Base-by-base conservation (phyloP, 1,139 yeast genomes). In the Sugiyamaella japonica region DNA sequence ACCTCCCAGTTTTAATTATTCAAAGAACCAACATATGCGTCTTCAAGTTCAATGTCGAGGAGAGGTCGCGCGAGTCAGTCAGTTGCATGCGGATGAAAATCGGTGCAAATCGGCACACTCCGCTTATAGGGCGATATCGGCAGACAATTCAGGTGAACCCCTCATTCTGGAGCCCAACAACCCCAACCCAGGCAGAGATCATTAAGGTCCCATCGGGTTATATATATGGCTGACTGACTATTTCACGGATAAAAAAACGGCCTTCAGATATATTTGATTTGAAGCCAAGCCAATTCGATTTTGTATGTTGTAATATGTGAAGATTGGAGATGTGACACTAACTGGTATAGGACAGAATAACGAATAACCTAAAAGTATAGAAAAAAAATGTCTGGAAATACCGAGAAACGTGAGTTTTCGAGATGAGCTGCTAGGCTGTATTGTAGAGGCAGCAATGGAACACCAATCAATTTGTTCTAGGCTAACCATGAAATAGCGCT, bases 401-500 rank as follows among this genome's bases (percentile, higher is more conserved):
- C 48, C 54, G 61, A 59, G n/a, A 60, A 60, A 55, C 63, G 62
- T 60, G 52, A 44, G 63, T 53, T 15, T 5, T 7, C n/a, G 9
- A 3, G 17, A 10, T 16, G 53, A 42, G 12, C 23, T 36, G 9
- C 20, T 3, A 29, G 25, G 25, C 25, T 6, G 25, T 20, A 20
- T 20, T 25, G 29, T 47, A 16, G 36, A 29, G 25, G 25, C 34
- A 29, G 34, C 34, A 29, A 29, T 29, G 25, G 6, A 20, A 20
- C 5, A 6, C 6, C 25, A 20, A 20, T 6, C 3, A 20, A 6
- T 20, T 20, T 20, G 25, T 20, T 29, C 9, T n/a, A n/a, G 34
- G 50, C 50, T 23, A 29, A 44, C 25, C 25, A 31, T 16, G 9
- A 3, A 12, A 46, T 63, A 68, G 81, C 86, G 13, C 74, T 91